These are phyloP conservation scores for Apium graveolens DNA, from an alignment of 129 eudicot species.

Conservation along the genomic window DNA sequence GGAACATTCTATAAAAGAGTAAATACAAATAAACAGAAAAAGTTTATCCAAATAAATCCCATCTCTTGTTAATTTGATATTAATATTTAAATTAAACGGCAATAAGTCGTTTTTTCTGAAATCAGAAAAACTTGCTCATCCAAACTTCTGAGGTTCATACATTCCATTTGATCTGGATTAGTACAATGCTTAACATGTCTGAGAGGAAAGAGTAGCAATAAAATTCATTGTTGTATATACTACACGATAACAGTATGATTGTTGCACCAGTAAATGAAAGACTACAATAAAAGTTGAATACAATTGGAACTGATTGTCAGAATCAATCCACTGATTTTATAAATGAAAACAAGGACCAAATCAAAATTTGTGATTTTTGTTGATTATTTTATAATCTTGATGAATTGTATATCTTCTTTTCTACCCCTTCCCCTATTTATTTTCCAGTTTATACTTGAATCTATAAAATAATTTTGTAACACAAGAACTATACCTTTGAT, in stretches of 20 bases:
- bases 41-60: neutral
- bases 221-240: neutral
- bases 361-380: neutral
- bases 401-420: neutral
- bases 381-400: slow-evolving; percentile 8
- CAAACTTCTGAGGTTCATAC: neutral
- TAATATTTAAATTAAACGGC: neutral
- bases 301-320: neutral
- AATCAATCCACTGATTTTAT: neutral
- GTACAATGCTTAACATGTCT: neutral
- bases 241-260: neutral
- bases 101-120: neutral
- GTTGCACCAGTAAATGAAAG: neutral
- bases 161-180: neutral
- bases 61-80: neutral
- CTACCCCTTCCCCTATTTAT: neutral
- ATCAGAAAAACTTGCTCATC: neutral
- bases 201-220: neutral
- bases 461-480: neutral
- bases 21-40: neutral
- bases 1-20: neutral
- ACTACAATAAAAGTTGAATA: neutral
- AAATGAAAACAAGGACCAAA: slow-evolving; percentile 2
- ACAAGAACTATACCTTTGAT: neutral
- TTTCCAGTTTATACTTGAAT: neutral